Conservation (phyloP, 768 basidiomycete genomes). For the Agaricus blazei region DNA sequence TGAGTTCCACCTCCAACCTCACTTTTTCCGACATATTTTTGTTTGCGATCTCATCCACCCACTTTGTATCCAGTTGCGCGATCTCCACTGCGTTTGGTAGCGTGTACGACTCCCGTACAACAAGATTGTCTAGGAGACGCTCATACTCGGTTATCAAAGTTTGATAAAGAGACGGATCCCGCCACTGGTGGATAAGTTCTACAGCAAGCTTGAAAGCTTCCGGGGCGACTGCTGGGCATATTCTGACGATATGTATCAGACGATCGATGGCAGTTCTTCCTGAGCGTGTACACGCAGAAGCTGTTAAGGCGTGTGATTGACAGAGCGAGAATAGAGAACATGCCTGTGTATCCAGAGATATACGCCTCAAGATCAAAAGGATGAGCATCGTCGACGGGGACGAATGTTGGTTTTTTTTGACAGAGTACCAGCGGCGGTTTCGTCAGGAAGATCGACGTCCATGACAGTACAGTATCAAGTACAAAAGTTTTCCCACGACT, state of each 20-base stretch:
- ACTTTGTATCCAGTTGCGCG: constrained; percentile 55
- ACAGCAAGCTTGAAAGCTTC: constrained; percentile 70
- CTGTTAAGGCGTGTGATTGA: not conserved
- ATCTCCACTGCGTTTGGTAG: constrained; percentile 45
- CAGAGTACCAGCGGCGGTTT: constrained; percentile 17
- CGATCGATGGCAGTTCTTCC: constrained; percentile 78
- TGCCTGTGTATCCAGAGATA: constrained; percentile 73
- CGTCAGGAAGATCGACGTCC: constrained; percentile 37
- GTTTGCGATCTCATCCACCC: constrained; percentile 65
- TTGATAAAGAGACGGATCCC: constrained; percentile 62
- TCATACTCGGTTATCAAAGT: constrained; percentile 51
- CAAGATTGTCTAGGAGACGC: constrained; percentile 25
- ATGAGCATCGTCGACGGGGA: constrained; percentile 68
- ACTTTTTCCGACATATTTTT: constrained; percentile 69
- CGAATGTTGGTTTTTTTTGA: constrained; percentile 25
- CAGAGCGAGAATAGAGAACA: not conserved
- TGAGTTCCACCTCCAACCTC: constrained; percentile 91
- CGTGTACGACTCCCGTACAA: constrained; percentile 16
- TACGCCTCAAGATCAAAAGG: constrained; percentile 87
- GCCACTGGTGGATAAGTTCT: constrained; percentile 56
- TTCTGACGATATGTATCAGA: constrained; percentile 59
- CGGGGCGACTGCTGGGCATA: constrained; percentile 63
- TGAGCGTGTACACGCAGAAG: constrained; percentile 18
- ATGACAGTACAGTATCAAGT: constrained; percentile 19
- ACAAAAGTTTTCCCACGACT: constrained; percentile 11